Conservation (phyloP, 1,284 basidiomycete genomes). For the Peniophora sp. region DNA sequence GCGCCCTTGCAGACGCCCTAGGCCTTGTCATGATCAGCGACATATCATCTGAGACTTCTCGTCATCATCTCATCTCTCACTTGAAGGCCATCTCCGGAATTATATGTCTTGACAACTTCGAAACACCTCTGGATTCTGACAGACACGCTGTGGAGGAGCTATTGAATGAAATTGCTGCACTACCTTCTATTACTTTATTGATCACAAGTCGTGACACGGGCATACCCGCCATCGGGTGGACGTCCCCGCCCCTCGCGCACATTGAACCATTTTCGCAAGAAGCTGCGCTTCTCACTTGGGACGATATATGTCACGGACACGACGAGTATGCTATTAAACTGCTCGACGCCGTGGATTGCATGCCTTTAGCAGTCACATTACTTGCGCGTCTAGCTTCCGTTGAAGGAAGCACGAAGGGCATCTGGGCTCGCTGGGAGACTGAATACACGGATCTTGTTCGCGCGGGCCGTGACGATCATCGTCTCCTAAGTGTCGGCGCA, state of each 20-base stretch:
- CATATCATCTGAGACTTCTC: not conserved
- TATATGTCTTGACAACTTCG: slow-evolving; percentile 25
- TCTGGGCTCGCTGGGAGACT: no score
- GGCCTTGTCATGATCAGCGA: not conserved
- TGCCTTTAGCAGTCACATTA: slow-evolving; percentile 1
- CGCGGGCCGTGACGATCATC: no score
- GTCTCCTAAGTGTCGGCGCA: no score
- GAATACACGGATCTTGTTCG: no score
- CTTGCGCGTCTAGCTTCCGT: no score
- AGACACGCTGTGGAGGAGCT: not conserved
- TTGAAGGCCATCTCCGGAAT: slow-evolving; percentile 10
- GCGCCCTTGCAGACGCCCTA: slow-evolving; percentile 12
- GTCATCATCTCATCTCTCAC: slow-evolving; percentile 9
- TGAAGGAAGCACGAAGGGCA: no score
- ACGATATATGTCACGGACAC: not conserved
- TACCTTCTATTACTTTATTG: not conserved
- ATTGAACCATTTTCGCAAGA: not conserved
- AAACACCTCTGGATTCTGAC: slow-evolving; percentile 20
- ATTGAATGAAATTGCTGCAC: not conserved
- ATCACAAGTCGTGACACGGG: slow-evolving; percentile 1
- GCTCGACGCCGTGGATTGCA: not conserved
- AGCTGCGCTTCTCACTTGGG: not conserved
- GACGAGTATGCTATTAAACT: no score
- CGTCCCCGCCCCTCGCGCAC: not conserved
- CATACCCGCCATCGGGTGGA: not conserved